Base-by-base conservation (phyloP, 2,329 filamentous ascomycete species). In the Cladosporium velox region DNA sequence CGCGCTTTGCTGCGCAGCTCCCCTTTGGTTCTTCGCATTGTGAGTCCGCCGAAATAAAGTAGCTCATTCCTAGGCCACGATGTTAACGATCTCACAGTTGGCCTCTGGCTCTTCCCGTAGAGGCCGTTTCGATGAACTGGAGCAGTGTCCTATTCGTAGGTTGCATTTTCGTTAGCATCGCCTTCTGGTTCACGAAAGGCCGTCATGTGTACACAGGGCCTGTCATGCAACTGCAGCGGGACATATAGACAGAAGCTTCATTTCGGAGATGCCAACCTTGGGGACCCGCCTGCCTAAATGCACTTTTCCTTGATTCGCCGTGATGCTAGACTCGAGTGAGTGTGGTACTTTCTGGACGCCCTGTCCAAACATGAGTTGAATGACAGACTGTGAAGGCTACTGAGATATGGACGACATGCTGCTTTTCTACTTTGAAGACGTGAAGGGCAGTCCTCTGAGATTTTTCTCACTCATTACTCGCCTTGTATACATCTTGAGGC, bases 121-220 rank as follows among this genome's bases (percentile, higher is more conserved):
- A 67, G 3, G 68, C 77, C 2, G 70, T 71, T 30, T 77, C 73
- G 0, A 82, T 85, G 77, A 86, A 86, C 70, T 86, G 82, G 82
- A 80, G 79, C 44, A 73, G 78, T 14, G 76, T 82, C 15, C 80
- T 84, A 60, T 82, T 82, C 59, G 70, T 65, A 3, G 70, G 69
- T 11, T 66, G 71, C 18, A 66, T 72, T 35, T 24, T 71, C 11
- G 30, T 72, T 8, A 52, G 59, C 41, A 52, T 51, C 5, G 44
- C 15, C 28, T 61, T 61, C 44, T 71, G 68, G 41, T 51, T 65
- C 35, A 30, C 61, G 2, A 68, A 66, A 28, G 67, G 67, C 18
- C 66, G 65, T 5, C 57, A 70, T 28, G 68, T 69, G 10, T 71
- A 71, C 35, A 67, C 63, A 18, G 69, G 67, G 15, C 68, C 68